phyloP scores from a whole-genome alignment of 768 basidiomycete genomes.

The Leccinum aurantiacum region DNA sequence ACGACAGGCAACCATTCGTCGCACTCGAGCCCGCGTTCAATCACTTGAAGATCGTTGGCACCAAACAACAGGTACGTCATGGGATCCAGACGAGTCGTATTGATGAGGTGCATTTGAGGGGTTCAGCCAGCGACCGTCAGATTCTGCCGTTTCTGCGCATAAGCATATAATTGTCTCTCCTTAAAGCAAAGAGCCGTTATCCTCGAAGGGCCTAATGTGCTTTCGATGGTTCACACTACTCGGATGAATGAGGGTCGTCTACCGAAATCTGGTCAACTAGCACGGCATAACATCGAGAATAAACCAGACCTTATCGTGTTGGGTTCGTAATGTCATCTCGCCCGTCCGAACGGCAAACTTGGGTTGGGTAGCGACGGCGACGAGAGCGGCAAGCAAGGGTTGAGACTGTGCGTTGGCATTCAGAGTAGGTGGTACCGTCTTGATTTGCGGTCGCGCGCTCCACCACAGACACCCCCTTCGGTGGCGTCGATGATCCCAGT shows the following conservation, averaged over 20 bases:
- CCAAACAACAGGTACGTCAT: slow-evolving; percentile 91
- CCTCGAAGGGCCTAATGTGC: slow-evolving; percentile 31
- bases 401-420: slow-evolving; percentile 72
- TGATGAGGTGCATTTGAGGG: slow-evolving; percentile 70
- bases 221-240: slow-evolving; percentile 83
- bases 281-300: slow-evolving; percentile 3
- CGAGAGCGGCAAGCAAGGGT: slow-evolving; percentile 78
- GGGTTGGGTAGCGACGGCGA: slow-evolving; percentile 84
- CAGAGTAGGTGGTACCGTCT: slow-evolving; percentile 60
- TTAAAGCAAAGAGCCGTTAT: slow-evolving; percentile 19
- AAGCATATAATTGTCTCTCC: slow-evolving; percentile 78
- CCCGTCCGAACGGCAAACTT: slow-evolving; percentile 83
- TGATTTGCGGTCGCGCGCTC: slow-evolving; percentile 32
- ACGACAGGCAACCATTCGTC: slow-evolving; percentile 89
- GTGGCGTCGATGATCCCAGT: slow-evolving; percentile 83
- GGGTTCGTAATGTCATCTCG: slow-evolving; percentile 67
- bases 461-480: slow-evolving; percentile 52
- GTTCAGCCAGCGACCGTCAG: slow-evolving; percentile 46
- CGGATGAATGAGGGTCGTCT: slow-evolving; percentile 81
- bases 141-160: slow-evolving; percentile 81
- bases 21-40: slow-evolving; percentile 74
- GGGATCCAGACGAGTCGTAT: slow-evolving; percentile 82
- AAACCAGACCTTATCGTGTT: slow-evolving; percentile 73
- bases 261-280: slow-evolving; percentile 12
- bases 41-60: slow-evolving; percentile 72